Conservation (phyloP, 768 basidiomycete species). For the Imleria badia region DNA sequence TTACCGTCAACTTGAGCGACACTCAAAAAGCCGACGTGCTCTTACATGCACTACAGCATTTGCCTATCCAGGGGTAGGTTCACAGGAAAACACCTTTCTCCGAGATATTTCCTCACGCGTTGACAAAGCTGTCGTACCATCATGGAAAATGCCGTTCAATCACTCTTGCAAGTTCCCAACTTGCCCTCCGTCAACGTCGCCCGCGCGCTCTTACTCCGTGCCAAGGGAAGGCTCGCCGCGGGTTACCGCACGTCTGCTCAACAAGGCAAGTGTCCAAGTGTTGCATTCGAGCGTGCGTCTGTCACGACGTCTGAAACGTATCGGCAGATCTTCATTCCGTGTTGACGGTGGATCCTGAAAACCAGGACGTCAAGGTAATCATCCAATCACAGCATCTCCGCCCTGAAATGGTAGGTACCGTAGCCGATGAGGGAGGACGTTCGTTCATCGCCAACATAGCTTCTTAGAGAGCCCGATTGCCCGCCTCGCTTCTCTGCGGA, state of each 20-base stretch:
- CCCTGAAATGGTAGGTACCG: constrained; percentile 52
- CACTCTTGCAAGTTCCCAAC: constrained; percentile 58
- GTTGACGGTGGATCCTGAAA: constrained; percentile 61
- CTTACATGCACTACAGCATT: constrained; percentile 78
- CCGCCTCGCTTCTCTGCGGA: constrained; percentile 62
- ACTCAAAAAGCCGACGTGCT: constrained; percentile 70
- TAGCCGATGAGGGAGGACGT: neutral
- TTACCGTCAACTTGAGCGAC: constrained; percentile 54
- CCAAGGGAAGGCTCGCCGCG: constrained; percentile 60
- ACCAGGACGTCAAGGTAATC: constrained; percentile 65
- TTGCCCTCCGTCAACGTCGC: constrained; percentile 51
- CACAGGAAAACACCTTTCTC: neutral
- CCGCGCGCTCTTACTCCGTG: constrained; percentile 63
- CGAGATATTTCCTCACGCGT: constrained; percentile 2
- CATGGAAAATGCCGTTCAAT: constrained; percentile 75
- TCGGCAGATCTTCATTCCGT: constrained; percentile 63
- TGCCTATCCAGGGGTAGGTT: constrained; percentile 67
- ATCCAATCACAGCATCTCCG: constrained; percentile 50
- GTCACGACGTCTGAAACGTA: constrained; percentile 3
- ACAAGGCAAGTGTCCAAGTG: constrained; percentile 46
- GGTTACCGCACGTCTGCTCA: constrained; percentile 62
- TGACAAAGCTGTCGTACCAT: constrained; percentile 48
- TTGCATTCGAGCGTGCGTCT: neutral
- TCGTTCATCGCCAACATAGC: constrained; percentile 16
- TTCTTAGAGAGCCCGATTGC: constrained; percentile 38